These are phyloP conservation scores for Kewa caespitosa DNA, from an alignment of 179 eudicot genomes.

Conservation along the genomic window DNA sequence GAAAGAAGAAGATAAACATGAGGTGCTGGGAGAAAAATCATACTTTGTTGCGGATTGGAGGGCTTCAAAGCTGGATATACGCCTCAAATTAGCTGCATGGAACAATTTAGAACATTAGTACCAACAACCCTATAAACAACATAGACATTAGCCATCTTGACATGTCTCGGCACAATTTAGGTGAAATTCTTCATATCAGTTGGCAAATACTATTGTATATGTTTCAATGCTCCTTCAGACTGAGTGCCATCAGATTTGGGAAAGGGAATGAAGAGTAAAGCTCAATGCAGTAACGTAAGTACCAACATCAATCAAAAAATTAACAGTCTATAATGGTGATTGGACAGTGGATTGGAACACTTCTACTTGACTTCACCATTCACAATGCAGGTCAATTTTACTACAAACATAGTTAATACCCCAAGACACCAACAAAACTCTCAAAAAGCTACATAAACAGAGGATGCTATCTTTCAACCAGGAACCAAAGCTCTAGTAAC, in stretches of 20 bases:
- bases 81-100: constrained; percentile 71
- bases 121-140: neutral
- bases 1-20: too few relatives aligned
- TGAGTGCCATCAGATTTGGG: neutral
- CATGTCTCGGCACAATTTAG: neutral
- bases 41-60: constrained; percentile 79
- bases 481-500: neutral
- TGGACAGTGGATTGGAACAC: neutral
- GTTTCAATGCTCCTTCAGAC: neutral
- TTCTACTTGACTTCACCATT: too few relatives aligned
- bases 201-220: neutral
- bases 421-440: too few relatives aligned
- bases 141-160: constrained; percentile 1
- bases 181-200: neutral
- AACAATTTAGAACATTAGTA: constrained; percentile 13
- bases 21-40: constrained; percentile 11
- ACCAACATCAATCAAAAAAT: neutral
- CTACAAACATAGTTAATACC: too few relatives aligned
- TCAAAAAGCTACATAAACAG: neutral
- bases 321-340: neutral
- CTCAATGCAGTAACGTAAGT: neutral
- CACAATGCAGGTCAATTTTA: too few relatives aligned
- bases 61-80: constrained; percentile 78
- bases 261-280: neutral
- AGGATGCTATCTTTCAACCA: neutral